A percentile compares a stretch with the other conserved stretches of the same genome.
phyloP scores from a whole-genome alignment of 1,284 basidiomycete genomes.

The Naganishia liquefaciens region DNA sequence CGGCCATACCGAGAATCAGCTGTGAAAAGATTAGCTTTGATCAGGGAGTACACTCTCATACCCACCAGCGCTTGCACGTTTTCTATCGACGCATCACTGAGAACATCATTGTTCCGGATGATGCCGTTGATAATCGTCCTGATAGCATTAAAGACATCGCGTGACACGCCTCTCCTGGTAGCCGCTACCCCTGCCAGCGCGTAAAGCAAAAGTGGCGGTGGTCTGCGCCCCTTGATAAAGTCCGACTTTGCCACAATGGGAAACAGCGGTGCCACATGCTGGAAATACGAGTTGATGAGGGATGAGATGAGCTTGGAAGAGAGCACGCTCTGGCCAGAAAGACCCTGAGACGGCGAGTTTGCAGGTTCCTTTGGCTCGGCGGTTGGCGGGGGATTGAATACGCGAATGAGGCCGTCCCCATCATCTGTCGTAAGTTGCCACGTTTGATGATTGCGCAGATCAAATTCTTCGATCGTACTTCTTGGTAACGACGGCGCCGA shows the following conservation, averaged over 20 bases:
- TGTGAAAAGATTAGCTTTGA: neutral
- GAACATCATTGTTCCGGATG: slow-evolving; percentile 83
- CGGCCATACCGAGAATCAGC: slow-evolving; percentile 37
- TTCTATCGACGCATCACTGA: slow-evolving; percentile 79
- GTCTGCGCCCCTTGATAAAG: slow-evolving; percentile 63
- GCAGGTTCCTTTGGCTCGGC: slow-evolving; percentile 36
- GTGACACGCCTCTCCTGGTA: slow-evolving; percentile 77
- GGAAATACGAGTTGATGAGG: slow-evolving; percentile 88
- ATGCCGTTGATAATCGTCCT: slow-evolving; percentile 80
- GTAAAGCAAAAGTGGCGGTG: slow-evolving; percentile 70
- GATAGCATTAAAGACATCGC: slow-evolving; percentile 78
- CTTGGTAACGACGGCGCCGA: slow-evolving; percentile 81
- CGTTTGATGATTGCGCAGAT: slow-evolving; percentile 76
- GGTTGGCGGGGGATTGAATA: slow-evolving; percentile 62
- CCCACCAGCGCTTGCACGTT: slow-evolving; percentile 85
- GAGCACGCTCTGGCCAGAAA: slow-evolving; percentile 47
- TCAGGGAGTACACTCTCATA: neutral
- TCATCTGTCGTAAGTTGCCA: slow-evolving; percentile 74
- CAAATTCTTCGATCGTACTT: slow-evolving; percentile 80
- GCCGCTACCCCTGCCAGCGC: slow-evolving; percentile 90
- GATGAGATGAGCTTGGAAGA: slow-evolving; percentile 72
- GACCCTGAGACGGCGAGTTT: slow-evolving; percentile 36
- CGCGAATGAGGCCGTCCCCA: slow-evolving; percentile 84
- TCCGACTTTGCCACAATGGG: slow-evolving; percentile 85
- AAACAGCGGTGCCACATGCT: slow-evolving; percentile 76